Evolutionary conservation across 805 yeast species (phyloP), one percentile per base, ranked within the genome.

Genomic region (Lachancea kluyveri): DNA sequence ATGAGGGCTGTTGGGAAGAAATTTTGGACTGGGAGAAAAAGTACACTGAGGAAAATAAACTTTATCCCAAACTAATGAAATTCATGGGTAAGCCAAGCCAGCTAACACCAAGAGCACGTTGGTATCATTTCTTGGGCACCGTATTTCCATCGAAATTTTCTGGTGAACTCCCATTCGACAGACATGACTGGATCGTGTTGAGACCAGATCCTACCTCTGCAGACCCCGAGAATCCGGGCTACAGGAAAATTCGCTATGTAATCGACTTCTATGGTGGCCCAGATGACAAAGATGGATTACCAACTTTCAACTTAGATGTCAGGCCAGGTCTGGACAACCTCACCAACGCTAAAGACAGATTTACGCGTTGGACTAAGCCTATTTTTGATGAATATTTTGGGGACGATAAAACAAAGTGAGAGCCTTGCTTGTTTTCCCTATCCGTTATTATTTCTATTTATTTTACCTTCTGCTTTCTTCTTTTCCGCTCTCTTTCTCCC

Each of bases 181-280:
- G 99, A 57, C 99, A 92, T 50, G 99, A 92, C 62, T 92, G 99
- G 99, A 82, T 94, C 3, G 95, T 92, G 4, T 66, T 90, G 45
- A 71, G 98, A 49, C 67, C 74, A 8, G 64, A 59, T 33, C 60
- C 58, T 2, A 43, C 54, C n/a, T 45, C 53, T 4, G 34, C 42
- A 2, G 54, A 55, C 18, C 60, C 57, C 2, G 59, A 55, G 18
- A 34, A 38, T 26, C 59, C 59, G 3, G 61, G 61, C 7, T 82
- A 88, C 83, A 64, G 68, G 31, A 64, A 77, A 45, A 87, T 92
- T 13, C 71, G 98, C 41, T 92, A 92, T 48, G 94, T 92, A 18
- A 87, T 92, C 48, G 99, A 92, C 57, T 92, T 90, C 57, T 92
- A 92, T 55, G 77, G 86, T n/a, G 96, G 95, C 3, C 95, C 95